Base-by-base conservation (phyloP, 495 filamentous ascomycete species). In the Lasiosphaeris hirsuta region DNA sequence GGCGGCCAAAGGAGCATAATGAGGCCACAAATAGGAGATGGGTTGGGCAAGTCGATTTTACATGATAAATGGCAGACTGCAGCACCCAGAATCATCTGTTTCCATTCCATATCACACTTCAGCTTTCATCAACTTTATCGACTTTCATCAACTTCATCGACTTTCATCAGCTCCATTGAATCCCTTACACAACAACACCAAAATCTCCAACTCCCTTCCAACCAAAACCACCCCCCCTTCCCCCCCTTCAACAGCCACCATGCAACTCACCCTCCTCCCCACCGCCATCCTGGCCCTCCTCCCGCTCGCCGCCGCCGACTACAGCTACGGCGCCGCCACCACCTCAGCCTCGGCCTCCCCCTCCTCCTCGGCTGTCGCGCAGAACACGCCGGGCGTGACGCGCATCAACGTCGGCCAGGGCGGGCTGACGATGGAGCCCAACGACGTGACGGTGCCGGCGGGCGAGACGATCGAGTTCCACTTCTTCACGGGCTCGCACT, bases 381-480 rank as follows among this genome's bases (percentile, higher is more conserved):
- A 45, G 18, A 45, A 17, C 15, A 17, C 18, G 9, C 4, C 3
- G 34, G 42, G 42, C 42, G 53, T 47, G 9, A 46, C 41, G 4
- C 23, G 18, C 53, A 55, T 55, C 53, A 36, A 44, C 14, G 53
- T 55, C 41, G 53, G 53, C 53, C 36, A 37, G 15, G 36, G 5
- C 33, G 30, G 23, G 13, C 53, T 46, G 19, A 23, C n/a, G 23
- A 55, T 55, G 53, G 43, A 45, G 30, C 53, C 53, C 42, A 45
- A 36, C 33, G 41, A 45, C 41, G 53, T 55, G 33, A 46, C 30
- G 9, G 53, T 55, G 7, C 53, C 53, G 30, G 10, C 14, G 7
- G 53, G 53, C 53, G 14, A 46, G 30, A 55, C 38, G 30, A 55
- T 55, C 53, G 53, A 55, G 53, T 55, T 55, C 53, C 41, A 46